Evolutionary conservation across 1,284 basidiomycete genomes (phyloP).

Genomic region (Irpex rosettiformis): DNA sequence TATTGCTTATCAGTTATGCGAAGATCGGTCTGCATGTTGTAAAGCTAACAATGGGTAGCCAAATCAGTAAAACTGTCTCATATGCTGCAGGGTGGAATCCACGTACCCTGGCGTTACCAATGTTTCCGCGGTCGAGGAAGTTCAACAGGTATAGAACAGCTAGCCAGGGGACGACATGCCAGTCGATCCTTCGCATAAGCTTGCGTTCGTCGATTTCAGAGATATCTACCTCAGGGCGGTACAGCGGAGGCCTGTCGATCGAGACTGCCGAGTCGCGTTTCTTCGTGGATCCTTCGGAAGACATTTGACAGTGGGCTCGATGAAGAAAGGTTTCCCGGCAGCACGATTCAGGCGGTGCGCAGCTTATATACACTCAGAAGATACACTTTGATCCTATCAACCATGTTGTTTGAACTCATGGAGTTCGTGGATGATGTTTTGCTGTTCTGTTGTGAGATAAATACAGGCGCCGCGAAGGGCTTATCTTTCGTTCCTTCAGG

Average conservation of each 20-base stretch:
- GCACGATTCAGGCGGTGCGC: neutral
- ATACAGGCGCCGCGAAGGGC: neutral
- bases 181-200: slow-evolving; percentile 63
- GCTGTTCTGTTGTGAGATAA: neutral
- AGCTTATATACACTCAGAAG: neutral
- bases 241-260: slow-evolving; percentile 24
- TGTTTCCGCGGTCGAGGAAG: slow-evolving; percentile 75
- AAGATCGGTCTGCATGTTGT: slow-evolving; percentile 50
- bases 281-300: slow-evolving; percentile 1
- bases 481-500: neutral
- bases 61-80: too few species aligned
- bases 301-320: neutral
- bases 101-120: slow-evolving; percentile 69
- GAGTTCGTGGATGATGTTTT: neutral
- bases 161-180: slow-evolving; percentile 64
- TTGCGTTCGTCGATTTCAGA: slow-evolving; percentile 56
- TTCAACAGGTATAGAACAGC: slow-evolving; percentile 74
- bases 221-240: slow-evolving; percentile 49
- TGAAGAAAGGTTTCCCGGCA: neutral
- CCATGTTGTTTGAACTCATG: neutral
- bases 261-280: neutral
- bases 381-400: neutral
- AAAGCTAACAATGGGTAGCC: too few species aligned
- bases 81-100: too few species aligned
- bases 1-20: slow-evolving; percentile 63